Evolutionary conservation across 305 asterid genomes (phyloP).

Genomic region (Fraxinus sp.): DNA sequence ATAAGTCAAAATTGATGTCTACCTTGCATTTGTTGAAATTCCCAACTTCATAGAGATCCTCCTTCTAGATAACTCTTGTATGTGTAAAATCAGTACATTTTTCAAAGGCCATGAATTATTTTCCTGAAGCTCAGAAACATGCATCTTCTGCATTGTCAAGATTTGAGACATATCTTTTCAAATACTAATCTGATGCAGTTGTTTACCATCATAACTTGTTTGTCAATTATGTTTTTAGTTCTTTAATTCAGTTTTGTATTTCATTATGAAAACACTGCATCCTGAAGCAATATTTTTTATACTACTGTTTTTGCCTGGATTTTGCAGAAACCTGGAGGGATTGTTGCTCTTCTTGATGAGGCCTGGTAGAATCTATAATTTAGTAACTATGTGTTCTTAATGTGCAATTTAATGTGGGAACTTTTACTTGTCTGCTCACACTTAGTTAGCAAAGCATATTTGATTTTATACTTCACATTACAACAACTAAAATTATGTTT

Average conservation of each 20-base stretch:
- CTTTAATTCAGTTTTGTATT: constrained; percentile 12
- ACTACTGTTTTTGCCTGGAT: constrained; percentile 24
- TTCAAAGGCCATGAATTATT: background rate
- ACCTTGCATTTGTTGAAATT: background rate
- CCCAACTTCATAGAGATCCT: background rate
- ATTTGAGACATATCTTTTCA: constrained; percentile 7
- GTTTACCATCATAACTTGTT: background rate
- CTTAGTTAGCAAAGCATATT: constrained; percentile 25
- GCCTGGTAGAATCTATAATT: constrained; percentile 60
- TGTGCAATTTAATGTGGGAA: background rate
- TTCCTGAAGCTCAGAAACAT: constrained; percentile 21
- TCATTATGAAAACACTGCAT: constrained; percentile 10
- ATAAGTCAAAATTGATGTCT: constrained; percentile 1
- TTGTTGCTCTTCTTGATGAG: constrained; percentile 93
- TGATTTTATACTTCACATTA: background rate
- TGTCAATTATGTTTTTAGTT: background rate
- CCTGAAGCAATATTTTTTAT: constrained; percentile 28
- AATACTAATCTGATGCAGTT: background rate
- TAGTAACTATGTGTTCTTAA: background rate
- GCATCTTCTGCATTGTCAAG: constrained; percentile 14
- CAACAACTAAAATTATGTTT: background rate
- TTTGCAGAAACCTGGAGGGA: constrained; percentile 98
- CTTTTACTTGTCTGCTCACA: constrained; percentile 8
- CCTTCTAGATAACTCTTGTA: background rate
- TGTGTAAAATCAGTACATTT: background rate